Evolutionary conservation across 129 eudicot species (phyloP).

Genomic region (Saussurea involucrata): DNA sequence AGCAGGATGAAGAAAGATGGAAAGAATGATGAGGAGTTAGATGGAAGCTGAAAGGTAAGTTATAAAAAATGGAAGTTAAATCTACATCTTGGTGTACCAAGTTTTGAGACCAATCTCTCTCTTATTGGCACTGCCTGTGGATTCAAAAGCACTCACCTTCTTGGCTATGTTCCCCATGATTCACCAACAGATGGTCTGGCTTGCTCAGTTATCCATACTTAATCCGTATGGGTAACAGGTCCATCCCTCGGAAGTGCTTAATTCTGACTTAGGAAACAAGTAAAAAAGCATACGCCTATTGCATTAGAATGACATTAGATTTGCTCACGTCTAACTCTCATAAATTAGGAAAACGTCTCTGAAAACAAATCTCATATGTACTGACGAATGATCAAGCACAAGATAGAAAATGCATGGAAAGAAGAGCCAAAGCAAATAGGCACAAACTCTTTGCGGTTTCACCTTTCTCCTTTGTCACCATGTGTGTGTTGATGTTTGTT

Average conservation of each 20-base stretch:
- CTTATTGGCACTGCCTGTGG: no score
- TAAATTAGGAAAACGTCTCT: background rate
- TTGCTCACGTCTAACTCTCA: background rate
- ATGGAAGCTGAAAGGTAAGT: no score
- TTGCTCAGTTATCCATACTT: background rate
- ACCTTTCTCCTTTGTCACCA: background rate
- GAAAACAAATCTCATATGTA: background rate
- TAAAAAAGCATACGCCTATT: background rate
- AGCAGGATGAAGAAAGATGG: no score
- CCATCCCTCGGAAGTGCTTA: background rate
- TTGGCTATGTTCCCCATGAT: no score
- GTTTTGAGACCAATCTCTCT: no score
- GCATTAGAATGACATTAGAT: no score
- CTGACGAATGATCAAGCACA: background rate
- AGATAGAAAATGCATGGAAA: background rate
- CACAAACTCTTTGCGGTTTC: background rate
- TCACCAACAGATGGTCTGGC: background rate
- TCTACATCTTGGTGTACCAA: no score
- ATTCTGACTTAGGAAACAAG: background rate
- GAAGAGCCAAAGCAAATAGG: background rate
- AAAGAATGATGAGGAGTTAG: no score
- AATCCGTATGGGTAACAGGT: background rate
- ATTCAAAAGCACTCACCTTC: no score
- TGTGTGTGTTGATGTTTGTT: background rate
- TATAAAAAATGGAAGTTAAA: no score